Evolutionary conservation across 176 grass and related monocot genomes (phyloP).

Genomic region (Phyllostachys edulis): DNA sequence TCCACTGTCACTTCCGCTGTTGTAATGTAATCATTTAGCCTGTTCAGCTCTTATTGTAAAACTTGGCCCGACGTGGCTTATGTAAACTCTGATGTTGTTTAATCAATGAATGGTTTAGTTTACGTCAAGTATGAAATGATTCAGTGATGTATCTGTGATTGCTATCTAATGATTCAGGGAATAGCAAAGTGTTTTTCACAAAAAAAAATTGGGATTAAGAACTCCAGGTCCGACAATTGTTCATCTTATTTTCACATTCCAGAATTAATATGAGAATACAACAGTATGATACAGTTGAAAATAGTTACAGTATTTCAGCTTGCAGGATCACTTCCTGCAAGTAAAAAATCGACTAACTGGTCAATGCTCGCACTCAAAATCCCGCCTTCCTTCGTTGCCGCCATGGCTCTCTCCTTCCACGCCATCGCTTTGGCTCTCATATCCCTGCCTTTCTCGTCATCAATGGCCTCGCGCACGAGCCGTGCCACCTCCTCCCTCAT

Average conservation of each 20-base stretch:
- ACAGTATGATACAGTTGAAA: neutral
- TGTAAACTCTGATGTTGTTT: no score
- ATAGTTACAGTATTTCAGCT: neutral
- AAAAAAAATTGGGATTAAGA: no score
- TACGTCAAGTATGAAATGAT: no score
- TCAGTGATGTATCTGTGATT: no score
- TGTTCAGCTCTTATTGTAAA: no score
- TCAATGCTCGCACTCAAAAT: conserved; percentile 22
- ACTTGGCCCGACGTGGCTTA: no score
- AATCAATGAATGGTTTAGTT: no score
- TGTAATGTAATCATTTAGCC: no score
- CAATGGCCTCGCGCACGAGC: conserved; percentile 55
- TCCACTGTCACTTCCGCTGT: no score
- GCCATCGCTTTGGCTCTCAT: conserved; percentile 38
- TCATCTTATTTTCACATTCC: neutral
- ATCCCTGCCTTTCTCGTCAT: conserved; percentile 52
- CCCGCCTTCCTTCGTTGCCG: conserved; percentile 33
- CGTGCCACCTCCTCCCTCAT: conserved; percentile 52
- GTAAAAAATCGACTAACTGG: conserved; percentile 37
- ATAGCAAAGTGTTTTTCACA: no score
- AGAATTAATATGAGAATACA: neutral
- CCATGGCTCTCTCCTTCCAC: conserved; percentile 55
- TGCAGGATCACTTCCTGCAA: conserved; percentile 12
- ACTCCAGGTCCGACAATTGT: no score
- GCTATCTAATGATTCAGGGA: no score